A percentile compares a stretch with the other conserved stretches of the same genome.
Conservation (phyloP, 2,329 filamentous ascomycete genomes). For the Mycosphaerella sp. region DNA sequence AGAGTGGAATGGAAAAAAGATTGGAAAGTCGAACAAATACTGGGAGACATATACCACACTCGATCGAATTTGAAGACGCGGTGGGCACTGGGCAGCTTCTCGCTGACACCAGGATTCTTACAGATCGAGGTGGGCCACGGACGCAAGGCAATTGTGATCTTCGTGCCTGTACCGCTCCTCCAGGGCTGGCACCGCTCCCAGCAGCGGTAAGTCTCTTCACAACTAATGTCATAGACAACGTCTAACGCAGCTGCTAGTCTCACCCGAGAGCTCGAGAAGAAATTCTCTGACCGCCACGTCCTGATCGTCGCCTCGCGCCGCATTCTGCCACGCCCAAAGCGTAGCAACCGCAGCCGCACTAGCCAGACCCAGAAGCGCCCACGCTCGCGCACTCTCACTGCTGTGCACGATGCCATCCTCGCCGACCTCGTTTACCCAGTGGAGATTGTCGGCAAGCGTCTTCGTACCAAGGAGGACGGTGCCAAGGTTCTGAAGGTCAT, state of each 20-base stretch:
- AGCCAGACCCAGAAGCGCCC: slow-evolving; percentile 98
- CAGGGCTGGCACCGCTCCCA: slow-evolving; percentile 98
- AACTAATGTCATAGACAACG: slow-evolving; percentile 8
- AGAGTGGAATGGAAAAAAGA: background rate
- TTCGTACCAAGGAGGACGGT: slow-evolving; percentile 98
- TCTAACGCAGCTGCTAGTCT: slow-evolving; percentile 53
- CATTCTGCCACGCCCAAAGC: slow-evolving; percentile 97
- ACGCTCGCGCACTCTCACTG: slow-evolving; percentile 93
- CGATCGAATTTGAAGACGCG: slow-evolving; percentile 43
- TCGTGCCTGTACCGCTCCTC: slow-evolving; percentile 99
- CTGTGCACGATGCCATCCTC: slow-evolving; percentile 98
- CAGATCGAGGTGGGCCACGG: slow-evolving; percentile 99
- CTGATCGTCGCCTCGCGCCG: slow-evolving; percentile 98
- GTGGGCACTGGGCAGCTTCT: slow-evolving; percentile 50
- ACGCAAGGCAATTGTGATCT: slow-evolving; percentile 99
- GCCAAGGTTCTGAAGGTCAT: slow-evolving; percentile 98
- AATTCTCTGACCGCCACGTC: slow-evolving; percentile 99
- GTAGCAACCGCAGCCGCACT: slow-evolving; percentile 92
- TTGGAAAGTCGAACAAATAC: background rate
- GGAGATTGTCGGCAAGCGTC: slow-evolving; percentile 99
- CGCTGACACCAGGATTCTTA: slow-evolving; percentile 52
- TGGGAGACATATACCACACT: slow-evolving; percentile 9
- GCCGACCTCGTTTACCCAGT: slow-evolving; percentile 98
- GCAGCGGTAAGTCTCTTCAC: slow-evolving; percentile 72
- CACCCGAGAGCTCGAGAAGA: slow-evolving; percentile 99